phyloP scores from a whole-genome alignment of 768 basidiomycete species.

The Hortiboletus flavorubellus region DNA sequence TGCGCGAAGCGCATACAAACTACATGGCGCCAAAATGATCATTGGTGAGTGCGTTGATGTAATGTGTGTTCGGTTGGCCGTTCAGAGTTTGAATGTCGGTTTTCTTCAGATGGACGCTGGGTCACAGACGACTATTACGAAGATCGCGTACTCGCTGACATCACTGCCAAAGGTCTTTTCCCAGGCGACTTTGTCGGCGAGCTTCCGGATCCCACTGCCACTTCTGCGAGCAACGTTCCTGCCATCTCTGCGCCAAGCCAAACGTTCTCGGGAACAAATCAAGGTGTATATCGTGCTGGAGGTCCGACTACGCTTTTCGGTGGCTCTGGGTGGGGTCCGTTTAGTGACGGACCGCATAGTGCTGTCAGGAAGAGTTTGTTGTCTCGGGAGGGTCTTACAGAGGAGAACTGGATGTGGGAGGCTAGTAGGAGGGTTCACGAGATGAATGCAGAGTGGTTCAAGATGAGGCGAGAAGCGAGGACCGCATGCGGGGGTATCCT shows the following conservation, averaged over 20 bases:
- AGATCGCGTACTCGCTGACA: constrained; percentile 72
- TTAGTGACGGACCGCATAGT: constrained; percentile 82
- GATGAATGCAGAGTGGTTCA: constrained; percentile 60
- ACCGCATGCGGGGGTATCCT: constrained; percentile 49
- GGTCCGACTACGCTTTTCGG: constrained; percentile 94
- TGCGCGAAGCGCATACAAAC: constrained; percentile 88
- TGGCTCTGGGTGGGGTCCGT: constrained; percentile 78
- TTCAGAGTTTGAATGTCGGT: background rate
- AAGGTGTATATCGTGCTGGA: constrained; percentile 85
- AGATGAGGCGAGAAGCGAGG: constrained; percentile 53
- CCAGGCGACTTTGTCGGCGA: constrained; percentile 83
- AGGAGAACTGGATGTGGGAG: constrained; percentile 91
- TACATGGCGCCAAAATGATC: constrained; percentile 91
- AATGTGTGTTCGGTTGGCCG: background rate
- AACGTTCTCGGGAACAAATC: constrained; percentile 41
- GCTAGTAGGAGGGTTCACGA: constrained; percentile 65
- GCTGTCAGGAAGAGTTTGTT: constrained; percentile 79
- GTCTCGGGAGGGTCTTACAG: constrained; percentile 74
- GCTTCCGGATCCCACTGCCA: constrained; percentile 68
- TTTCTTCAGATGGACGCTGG: constrained; percentile 76
- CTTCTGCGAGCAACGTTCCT: constrained; percentile 42
- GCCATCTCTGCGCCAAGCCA: constrained; percentile 29
- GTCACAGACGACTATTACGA: constrained; percentile 97
- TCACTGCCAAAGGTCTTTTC: constrained; percentile 76
- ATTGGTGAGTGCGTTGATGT: constrained; percentile 50